Conservation (phyloP, 768 basidiomycete genomes). For the Phlegmacium glaucopus region DNA sequence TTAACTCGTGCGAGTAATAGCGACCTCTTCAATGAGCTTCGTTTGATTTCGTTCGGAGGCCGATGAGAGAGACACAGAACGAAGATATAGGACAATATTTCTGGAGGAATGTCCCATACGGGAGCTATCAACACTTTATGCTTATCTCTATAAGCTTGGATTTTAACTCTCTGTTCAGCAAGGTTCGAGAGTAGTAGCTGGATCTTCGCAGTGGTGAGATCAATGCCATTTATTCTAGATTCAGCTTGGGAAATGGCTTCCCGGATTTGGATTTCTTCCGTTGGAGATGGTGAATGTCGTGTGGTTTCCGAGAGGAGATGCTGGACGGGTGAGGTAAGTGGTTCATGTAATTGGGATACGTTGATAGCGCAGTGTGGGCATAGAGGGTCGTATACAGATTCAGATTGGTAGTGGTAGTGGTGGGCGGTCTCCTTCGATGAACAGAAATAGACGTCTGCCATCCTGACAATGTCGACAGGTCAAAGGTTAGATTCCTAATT, state of each 20-base stretch:
- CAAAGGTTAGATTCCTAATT: too few species aligned
- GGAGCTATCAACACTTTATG: constrained; percentile 6
- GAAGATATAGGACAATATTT: constrained; percentile 6
- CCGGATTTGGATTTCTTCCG: background rate
- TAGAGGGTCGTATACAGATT: too few species aligned
- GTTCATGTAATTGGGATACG: background rate
- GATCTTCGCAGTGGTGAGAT: constrained; percentile 1
- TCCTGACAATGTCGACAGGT: too few species aligned
- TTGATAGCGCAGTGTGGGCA: too few species aligned
- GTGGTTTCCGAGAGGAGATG: constrained; percentile 1
- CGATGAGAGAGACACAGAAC: background rate
- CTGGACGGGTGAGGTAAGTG: background rate
- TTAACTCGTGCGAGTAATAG: constrained; percentile 1
- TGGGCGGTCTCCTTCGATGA: too few species aligned
- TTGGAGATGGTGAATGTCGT: constrained; percentile 1
- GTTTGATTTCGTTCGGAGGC: constrained; percentile 8
- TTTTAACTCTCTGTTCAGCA: background rate
- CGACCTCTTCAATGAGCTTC: background rate
- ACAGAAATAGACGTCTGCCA: too few species aligned
- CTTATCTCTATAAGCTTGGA: background rate
- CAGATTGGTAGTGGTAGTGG: too few species aligned
- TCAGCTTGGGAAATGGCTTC: constrained; percentile 1
- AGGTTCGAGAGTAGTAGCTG: constrained; percentile 3
- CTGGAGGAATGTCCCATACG: constrained; percentile 5
- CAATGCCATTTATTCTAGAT: constrained; percentile 1